A percentile compares a stretch with the other conserved stretches of the same genome.
Evolutionary conservation across 2,329 filamentous ascomycete genomes (phyloP).

Genomic region (Furcasterigmium furcatum): DNA sequence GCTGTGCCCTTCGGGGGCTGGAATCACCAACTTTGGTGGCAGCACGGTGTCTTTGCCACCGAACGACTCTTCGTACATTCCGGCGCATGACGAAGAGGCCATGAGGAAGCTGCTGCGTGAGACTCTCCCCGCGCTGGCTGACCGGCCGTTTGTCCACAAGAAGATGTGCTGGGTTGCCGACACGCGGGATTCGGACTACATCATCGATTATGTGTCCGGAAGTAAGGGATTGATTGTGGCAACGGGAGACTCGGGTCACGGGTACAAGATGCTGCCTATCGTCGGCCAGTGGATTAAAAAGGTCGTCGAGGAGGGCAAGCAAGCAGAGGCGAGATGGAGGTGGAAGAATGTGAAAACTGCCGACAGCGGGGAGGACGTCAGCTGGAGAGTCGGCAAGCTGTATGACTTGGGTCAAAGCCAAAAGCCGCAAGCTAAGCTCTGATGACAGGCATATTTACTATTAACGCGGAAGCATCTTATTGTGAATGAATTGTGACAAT

Average conservation of each 20-base stretch:
- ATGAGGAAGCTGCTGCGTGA: conserved; percentile 46
- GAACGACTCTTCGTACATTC: conserved; percentile 43
- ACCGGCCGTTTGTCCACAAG: conserved; percentile 53
- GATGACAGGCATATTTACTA: no score
- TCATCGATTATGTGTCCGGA: conserved; percentile 57
- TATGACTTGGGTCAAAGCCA: no score
- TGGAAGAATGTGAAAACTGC: conserved; percentile 37
- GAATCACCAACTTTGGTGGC: conserved; percentile 43
- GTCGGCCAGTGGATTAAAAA: conserved; percentile 49
- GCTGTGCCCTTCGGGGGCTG: conserved; percentile 56
- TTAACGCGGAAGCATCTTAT: no score
- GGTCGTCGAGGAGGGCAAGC: conserved; percentile 27
- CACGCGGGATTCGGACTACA: conserved; percentile 55
- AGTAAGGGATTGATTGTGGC: conserved; percentile 40
- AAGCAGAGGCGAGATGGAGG: conserved; percentile 43
- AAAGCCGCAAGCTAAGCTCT: no score
- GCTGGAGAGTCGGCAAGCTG: background rate
- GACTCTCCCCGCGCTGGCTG: conserved; percentile 47
- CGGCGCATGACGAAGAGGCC: conserved; percentile 47
- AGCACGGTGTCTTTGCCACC: conserved; percentile 32
- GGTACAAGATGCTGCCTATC: conserved; percentile 61
- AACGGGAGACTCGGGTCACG: conserved; percentile 58
- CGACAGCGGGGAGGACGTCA: background rate
- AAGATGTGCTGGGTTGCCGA: conserved; percentile 64
- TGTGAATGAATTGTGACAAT: no score